Evolutionary conservation across 1,284 basidiomycete species (phyloP).

Genomic region (Violaceomyces palustris): DNA sequence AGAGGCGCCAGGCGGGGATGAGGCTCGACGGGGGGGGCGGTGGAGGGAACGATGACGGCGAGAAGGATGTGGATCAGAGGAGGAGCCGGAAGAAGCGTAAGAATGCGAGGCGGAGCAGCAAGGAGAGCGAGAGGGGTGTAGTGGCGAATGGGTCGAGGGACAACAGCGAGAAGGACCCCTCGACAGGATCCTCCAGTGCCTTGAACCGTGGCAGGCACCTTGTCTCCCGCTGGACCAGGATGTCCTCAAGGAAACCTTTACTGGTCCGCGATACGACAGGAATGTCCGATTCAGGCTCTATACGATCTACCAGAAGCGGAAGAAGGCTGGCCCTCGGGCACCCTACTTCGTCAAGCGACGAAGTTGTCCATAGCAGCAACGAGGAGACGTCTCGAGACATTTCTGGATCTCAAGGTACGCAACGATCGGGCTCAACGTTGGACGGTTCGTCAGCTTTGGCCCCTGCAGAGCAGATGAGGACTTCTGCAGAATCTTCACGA

Average conservation of each 20-base stretch:
- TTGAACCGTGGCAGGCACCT: conserved; percentile 12
- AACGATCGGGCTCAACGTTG: too few relatives aligned
- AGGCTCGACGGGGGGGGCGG: conserved; percentile 4
- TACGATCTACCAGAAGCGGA: not conserved
- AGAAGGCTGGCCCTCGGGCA: too few relatives aligned
- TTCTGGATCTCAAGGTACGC: too few relatives aligned
- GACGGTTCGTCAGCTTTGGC: too few relatives aligned
- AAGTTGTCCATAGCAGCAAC: too few relatives aligned
- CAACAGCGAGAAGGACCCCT: conserved; percentile 8
- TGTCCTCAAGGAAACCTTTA: conserved; percentile 1
- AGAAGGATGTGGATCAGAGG: conserved; percentile 5
- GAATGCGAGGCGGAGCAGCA: conserved; percentile 5
- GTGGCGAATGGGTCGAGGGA: too few relatives aligned
- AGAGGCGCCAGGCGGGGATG: conserved; percentile 22
- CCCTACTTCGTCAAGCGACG: too few relatives aligned
- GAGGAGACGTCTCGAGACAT: too few relatives aligned
- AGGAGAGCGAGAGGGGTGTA: conserved; percentile 10
- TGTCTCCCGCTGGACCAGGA: conserved; percentile 17
- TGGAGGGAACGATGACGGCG: conserved; percentile 1
- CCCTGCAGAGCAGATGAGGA: too few relatives aligned
- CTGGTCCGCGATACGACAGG: not conserved
- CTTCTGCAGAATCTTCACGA: too few relatives aligned
- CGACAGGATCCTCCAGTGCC: conserved; percentile 22
- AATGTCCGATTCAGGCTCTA: not conserved
- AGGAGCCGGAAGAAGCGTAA: conserved; percentile 6